Evolutionary conservation across 192 early-diverging fungal genomes (phyloP), one percentile per base, ranked within the genome.

Genomic region (Cladochytrium replicatum): DNA sequence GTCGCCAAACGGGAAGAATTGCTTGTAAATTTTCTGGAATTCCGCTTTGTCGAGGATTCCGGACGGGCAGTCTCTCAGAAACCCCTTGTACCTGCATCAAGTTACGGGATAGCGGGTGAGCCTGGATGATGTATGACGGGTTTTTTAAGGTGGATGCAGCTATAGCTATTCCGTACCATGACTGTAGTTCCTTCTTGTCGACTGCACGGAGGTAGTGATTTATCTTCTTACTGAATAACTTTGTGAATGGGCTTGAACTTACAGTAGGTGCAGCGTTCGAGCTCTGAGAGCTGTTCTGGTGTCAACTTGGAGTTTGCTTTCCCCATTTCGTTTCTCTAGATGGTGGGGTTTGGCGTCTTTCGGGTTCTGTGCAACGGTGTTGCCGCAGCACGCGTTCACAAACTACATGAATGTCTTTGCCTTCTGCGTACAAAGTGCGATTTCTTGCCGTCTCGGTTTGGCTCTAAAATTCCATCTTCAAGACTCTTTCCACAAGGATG

Each of bases 1-100:
- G 60, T 97, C 88, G 23, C 93, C 93, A 62, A 97, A 93, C n/a
- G 93, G 90, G 54, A 97, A 97, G 60, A 88, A 93, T 52, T 88
- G 85, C 65, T 93, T 92, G 71, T 92, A 97, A 44, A 93, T 90
- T 43, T 87, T 82, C 63, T 83, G 83, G 53, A 97, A 93, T 52
- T 91, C 85, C 2, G 79, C 66, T 57, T 82, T 78, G 72, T 87
- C 79, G 26, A 97, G 73, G 58, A 81, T 66, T 23, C 92, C 92
- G 4, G 72, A 67, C 5, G 92, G 92, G 52, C 89, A 93, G 55
- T 93, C 90, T 65, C 88, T 91, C 39, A 91, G 68, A 55, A 96
- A 96, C 13, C 90, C 89, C 63, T 90, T 90, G 71, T 93, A 87
- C 84, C 84, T 86, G 54, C 15, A 30, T n/a, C n/a, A n/a, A n/a